A percentile compares a stretch with the other conserved stretches of the same genome.
These are phyloP conservation scores for Cardiospermum halicacabum DNA, from an alignment of 345 rosid species.

Conservation along the genomic window DNA sequence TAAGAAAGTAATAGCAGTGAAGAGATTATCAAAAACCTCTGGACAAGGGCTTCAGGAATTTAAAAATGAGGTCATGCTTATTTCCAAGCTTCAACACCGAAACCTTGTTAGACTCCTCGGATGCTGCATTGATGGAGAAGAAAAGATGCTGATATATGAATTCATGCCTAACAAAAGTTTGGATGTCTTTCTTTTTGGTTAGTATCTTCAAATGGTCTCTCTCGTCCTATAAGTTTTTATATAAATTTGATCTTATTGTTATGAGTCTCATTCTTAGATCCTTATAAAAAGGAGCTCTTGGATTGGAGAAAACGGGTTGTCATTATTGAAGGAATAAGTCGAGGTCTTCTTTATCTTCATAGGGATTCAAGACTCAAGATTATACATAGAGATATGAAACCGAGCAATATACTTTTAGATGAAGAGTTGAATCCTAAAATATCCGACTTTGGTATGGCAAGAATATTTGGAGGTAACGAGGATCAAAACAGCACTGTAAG, in stretches of 20 bases:
- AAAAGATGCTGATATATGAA: constrained; percentile 53
- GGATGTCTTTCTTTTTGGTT: constrained; percentile 39
- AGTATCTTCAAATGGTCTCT: too few species aligned
- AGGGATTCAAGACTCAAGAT: constrained; percentile 45
- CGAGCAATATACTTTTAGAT: constrained; percentile 47
- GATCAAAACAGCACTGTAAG: constrained; percentile 39
- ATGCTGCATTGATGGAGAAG: constrained; percentile 54
- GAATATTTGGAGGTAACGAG: constrained; percentile 30
- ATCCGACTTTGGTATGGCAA: constrained; percentile 46
- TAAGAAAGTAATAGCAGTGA: constrained; percentile 53
- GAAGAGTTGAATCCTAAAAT: constrained; percentile 44
- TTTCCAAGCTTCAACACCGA: constrained; percentile 58
- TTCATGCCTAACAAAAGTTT: constrained; percentile 40
- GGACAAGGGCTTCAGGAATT: constrained; percentile 62
- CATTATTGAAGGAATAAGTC: constrained; percentile 43
- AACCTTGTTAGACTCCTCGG: constrained; percentile 61
- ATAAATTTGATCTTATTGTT: too few species aligned
- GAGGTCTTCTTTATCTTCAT: constrained; percentile 48
- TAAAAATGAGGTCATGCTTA: constrained; percentile 50
- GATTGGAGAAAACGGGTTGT: constrained; percentile 35
- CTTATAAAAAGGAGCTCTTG: constrained; percentile 16
- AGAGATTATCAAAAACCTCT: constrained; percentile 48
- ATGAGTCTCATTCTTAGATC: constrained; percentile 21
- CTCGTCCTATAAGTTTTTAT: too few species aligned
- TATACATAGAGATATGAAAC: constrained; percentile 48